Evolutionary conservation across 1,139 yeast genomes (phyloP), one percentile per base, ranked within the genome.

Genomic region (Candida anutae): DNA sequence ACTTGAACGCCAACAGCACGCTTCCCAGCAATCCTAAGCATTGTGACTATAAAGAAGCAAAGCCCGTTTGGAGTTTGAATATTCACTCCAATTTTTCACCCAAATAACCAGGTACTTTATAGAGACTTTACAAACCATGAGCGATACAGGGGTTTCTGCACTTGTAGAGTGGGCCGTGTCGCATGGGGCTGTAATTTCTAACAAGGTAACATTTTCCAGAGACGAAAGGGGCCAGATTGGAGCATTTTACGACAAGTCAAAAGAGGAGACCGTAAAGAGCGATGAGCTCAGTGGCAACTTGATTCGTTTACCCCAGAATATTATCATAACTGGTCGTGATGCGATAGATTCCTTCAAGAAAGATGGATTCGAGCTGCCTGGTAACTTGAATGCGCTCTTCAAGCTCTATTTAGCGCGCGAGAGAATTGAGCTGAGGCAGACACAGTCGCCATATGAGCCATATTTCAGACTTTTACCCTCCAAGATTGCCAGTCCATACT

Each of bases 391-490:
- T 42, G 50, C 67, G 0, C 44, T 70, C 10, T 53, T 70, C 6
- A 72, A 74, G 40, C 44, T 77, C 10, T 63, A 56, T 28, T 47
- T 77, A 33, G 64, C 76, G 10, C 50, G 51, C 25, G 65, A 48
- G 32, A 42, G 62, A 30, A 34, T 46, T 6, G 15, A 35, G 3
- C 19, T 25, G 4, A 31, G 27, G 13, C 23, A 48, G 6, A 9
- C 23, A 6, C 32, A 38, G 9, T 50, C 60, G 4, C 53, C 50
- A 31, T 67, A 45, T 41, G 32, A 46, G 25, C 72, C 78, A 0
- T 87, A 83, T 44, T 46, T 84, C 19, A 50, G 60, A 16, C 48
- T 68, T n/a, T 60, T 85, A 15, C 94, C 95, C 0, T 36, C 47
- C 2, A 55, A 61, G 10, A 62, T 74, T 16, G 64, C 65, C 21